Conservation (phyloP, 495 filamentous ascomycete genomes). For the Xylaria flabelliformis region DNA sequence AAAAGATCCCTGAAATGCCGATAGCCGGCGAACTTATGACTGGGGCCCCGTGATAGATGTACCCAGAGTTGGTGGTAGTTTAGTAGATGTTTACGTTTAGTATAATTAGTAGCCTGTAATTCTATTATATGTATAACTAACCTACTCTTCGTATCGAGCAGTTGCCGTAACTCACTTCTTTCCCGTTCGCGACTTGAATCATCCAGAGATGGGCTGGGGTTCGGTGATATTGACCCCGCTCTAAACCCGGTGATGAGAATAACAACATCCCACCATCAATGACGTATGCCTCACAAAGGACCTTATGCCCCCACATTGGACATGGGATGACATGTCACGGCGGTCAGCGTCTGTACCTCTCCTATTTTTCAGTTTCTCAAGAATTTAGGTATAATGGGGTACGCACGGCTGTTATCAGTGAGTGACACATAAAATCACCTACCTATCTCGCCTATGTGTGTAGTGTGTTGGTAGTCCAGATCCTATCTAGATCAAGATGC, state of each 20-base stretch:
- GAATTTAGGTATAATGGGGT: not conserved
- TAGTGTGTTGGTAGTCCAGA: slow-evolving; percentile 1
- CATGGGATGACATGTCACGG: slow-evolving; percentile 5
- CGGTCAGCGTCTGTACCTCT: not conserved
- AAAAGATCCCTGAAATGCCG: not conserved
- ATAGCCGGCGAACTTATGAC: not conserved
- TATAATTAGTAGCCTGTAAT: not conserved
- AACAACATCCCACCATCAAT: slow-evolving; percentile 24
- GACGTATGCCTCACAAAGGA: slow-evolving; percentile 19
- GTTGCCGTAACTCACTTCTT: not conserved
- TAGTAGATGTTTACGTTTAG: not conserved
- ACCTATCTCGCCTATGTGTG: not conserved
- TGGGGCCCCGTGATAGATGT: not conserved
- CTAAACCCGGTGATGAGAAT: slow-evolving; percentile 9
- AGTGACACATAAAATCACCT: not conserved
- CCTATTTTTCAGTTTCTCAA: not conserved
- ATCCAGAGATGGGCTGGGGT: slow-evolving; percentile 5
- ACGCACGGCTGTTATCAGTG: not conserved
- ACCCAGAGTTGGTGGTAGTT: not conserved
- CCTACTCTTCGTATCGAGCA: not conserved
- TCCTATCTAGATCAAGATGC: not conserved
- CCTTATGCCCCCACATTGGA: not conserved
- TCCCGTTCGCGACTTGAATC: not conserved
- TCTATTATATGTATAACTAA: not conserved
- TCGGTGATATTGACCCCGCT: slow-evolving; percentile 15